Conservation (phyloP, 1,139 yeast genomes). For the Hemisphaericaspora subhashii region DNA sequence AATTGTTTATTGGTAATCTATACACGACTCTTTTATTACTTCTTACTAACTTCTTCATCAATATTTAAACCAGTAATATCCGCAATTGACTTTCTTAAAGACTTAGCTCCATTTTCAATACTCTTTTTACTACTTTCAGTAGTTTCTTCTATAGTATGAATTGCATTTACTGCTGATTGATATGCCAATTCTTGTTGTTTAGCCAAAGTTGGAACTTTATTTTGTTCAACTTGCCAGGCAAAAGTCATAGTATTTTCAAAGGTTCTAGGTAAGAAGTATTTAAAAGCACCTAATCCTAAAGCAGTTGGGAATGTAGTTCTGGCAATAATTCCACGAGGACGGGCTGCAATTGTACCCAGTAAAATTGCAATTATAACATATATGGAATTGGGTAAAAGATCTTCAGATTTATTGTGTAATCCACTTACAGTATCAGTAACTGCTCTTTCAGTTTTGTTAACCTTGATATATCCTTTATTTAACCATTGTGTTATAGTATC, state of each 20-base stretch:
- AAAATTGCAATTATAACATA: constrained; percentile 74
- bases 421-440: constrained; percentile 67
- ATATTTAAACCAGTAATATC: constrained; percentile 68
- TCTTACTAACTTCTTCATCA: constrained; percentile 61
- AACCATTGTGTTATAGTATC: constrained; percentile 21
- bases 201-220: constrained; percentile 65
- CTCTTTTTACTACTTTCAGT: constrained; percentile 39
- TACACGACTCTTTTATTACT: constrained; percentile 26
- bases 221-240: constrained; percentile 66
- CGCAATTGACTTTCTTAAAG: constrained; percentile 51
- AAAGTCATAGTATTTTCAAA: constrained; percentile 62
- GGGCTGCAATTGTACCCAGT: constrained; percentile 78
- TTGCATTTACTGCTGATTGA: constrained; percentile 46
- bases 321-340: constrained; percentile 63
- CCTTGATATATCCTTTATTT: constrained; percentile 44
- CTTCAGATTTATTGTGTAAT: constrained; percentile 72
- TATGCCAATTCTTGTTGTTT: constrained; percentile 56
- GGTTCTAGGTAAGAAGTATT: constrained; percentile 76
- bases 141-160: constrained; percentile 40
- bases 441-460: constrained; percentile 61
- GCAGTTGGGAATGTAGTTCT: constrained; percentile 62
- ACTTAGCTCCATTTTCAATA: constrained; percentile 39
- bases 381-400: constrained; percentile 71
- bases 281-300: constrained; percentile 70
- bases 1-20: not conserved